Percentiles rank a stretch among this genome's conserved stretches.
Evolutionary conservation across 2,329 filamentous ascomycete species (phyloP).

Genomic region (Exophiala bonariae): DNA sequence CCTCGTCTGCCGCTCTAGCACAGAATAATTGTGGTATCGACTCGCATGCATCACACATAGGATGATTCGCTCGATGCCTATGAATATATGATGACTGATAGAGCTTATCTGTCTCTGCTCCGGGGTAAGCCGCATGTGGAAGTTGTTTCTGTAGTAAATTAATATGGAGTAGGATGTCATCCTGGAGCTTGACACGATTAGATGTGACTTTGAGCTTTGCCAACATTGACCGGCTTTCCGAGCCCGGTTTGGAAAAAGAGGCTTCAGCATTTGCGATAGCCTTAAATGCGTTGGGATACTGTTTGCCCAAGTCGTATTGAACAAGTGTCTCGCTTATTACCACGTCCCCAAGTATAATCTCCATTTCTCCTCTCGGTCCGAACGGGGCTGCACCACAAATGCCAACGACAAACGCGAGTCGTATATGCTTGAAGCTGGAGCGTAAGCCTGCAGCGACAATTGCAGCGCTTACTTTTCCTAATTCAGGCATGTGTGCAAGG

Average conservation of each 20-base stretch:
- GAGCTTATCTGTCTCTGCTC: slow-evolving; percentile 1
- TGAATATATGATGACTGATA: slow-evolving; percentile 6
- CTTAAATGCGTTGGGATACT: slow-evolving; percentile 27
- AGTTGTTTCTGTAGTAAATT: slow-evolving; percentile 1
- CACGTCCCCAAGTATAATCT: slow-evolving; percentile 35
- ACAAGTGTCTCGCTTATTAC: slow-evolving; percentile 31
- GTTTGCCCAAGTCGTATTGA: slow-evolving; percentile 33
- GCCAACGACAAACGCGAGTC: slow-evolving; percentile 39
- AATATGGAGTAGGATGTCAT: slow-evolving; percentile 14
- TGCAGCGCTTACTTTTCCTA: slow-evolving; percentile 31
- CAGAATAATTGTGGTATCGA: neutral
- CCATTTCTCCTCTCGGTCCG: slow-evolving; percentile 2
- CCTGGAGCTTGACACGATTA: slow-evolving; percentile 1
- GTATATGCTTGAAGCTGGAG: slow-evolving; percentile 36
- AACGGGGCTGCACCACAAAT: slow-evolving; percentile 43
- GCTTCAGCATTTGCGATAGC: slow-evolving; percentile 24
- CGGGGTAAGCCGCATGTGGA: slow-evolving; percentile 22
- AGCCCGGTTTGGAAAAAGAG: slow-evolving; percentile 22
- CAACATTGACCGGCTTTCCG: slow-evolving; percentile 26
- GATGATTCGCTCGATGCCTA: neutral
- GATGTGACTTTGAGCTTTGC: slow-evolving; percentile 16
- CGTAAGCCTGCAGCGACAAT: slow-evolving; percentile 31
- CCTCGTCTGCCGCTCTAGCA: neutral
- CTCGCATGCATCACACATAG: slow-evolving; percentile 1
- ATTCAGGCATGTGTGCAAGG: slow-evolving; percentile 31